Evolutionary conservation across 176 grass and related monocot genomes (phyloP), one percentile per base, ranked within the genome.

Genomic region (Musa schizocarpa): DNA sequence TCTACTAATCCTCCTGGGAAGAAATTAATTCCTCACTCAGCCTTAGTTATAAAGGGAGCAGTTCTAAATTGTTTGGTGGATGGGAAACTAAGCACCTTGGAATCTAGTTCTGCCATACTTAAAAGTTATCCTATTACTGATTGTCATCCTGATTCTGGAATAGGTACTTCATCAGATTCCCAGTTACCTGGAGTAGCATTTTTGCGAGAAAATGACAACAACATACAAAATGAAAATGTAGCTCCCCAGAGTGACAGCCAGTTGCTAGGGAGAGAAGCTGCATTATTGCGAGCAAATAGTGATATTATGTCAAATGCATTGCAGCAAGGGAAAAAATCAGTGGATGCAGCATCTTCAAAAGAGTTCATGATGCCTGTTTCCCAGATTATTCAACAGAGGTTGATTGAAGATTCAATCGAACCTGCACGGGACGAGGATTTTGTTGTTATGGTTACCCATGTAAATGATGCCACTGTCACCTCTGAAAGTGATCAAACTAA

Each of bases 1-100:
- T 71, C 34, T 82, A 52, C 73, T 76, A 91, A 75, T 84, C 14
- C 78, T 51, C 64, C 58, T 67, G 77, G 49, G 53, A 91, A 85
- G 68, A 87, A 82, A 84, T 69, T 55, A n/a, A 71, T 64, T 5
- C 26, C 66, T 81, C 54, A 82, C 27, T 84, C 65, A 26, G 64
- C 71, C 14, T 73, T 86, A 57, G 43, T 23, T 62, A 2, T 43
- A 3, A 50, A 69, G 24, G 43, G 68, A 20, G 14, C n/a, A 50
- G 80, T 77, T 80, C 67, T 6, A 59, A 79, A 75, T 53, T 23
- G 55, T 74, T 24, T 74, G 9, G n/a, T 63, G 51, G 84, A 78
- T 81, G 70, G 56, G 77, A 73, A 57, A 82, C 52, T 56, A 58
- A 69, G 49, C 62, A 50, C 59, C 24, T 63, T 68, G 9, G 10